These are phyloP conservation scores for Trichophyton simii DNA, from an alignment of 2,329 filamentous ascomycete genomes.

Conservation along the genomic window DNA sequence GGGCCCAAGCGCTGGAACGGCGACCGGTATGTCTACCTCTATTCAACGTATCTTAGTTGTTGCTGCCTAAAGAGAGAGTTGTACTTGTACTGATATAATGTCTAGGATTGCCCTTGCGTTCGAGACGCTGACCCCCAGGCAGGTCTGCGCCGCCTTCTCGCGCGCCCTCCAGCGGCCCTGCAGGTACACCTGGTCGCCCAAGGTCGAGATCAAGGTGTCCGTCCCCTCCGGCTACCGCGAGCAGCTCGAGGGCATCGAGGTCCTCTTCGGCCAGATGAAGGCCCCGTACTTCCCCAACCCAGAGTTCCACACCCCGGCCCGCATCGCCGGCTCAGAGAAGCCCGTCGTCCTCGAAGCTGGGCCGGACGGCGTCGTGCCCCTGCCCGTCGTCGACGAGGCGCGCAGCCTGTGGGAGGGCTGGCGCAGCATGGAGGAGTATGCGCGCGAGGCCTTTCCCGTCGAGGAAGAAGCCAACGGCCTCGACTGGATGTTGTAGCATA, in stretches of 20 bases:
- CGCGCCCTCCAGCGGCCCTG: slow-evolving; percentile 67
- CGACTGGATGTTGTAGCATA: slow-evolving; percentile 62
- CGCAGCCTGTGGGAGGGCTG: slow-evolving; percentile 83
- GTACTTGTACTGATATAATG: neutral
- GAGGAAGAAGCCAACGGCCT: slow-evolving; percentile 91
- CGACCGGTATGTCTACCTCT: slow-evolving; percentile 41
- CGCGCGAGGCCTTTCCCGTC: slow-evolving; percentile 80
- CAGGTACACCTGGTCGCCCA: slow-evolving; percentile 58
- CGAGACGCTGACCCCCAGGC: slow-evolving; percentile 69
- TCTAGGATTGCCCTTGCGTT: slow-evolving; percentile 75
- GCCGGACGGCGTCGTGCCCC: slow-evolving; percentile 40
- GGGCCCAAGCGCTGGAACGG: slow-evolving; percentile 73
- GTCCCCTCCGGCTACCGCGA: slow-evolving; percentile 80
- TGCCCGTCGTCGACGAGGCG: slow-evolving; percentile 59
- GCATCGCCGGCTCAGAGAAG: slow-evolving; percentile 25
- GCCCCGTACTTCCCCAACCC: slow-evolving; percentile 54
- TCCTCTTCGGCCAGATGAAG: slow-evolving; percentile 46
- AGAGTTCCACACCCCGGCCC: slow-evolving; percentile 35
- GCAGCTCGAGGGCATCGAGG: slow-evolving; percentile 59
- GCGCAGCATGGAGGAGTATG: slow-evolving; percentile 84
- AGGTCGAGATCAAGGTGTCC: slow-evolving; percentile 69
- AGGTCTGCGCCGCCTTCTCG: slow-evolving; percentile 71
- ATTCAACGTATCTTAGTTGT: slow-evolving; percentile 4
- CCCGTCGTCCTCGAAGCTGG: slow-evolving; percentile 16
- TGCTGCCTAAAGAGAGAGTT: too few species aligned